Percentiles rank a stretch among this genome's conserved stretches.
Evolutionary conservation across 169 alveolate genomes (phyloP).

Genomic region (Eimeria necatrix): DNA sequence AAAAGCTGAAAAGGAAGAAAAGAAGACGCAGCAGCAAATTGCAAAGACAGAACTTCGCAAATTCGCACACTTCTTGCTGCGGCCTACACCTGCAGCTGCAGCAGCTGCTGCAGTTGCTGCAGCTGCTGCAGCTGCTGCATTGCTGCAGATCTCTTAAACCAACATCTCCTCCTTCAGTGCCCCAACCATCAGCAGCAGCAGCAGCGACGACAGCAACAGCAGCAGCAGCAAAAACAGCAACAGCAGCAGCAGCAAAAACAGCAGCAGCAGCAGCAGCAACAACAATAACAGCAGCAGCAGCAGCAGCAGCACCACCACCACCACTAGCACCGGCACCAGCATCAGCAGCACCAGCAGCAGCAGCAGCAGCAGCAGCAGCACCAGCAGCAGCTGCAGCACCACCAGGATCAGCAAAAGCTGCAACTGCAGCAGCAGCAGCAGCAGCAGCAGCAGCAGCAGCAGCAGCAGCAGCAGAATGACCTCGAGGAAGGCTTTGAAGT

Average conservation of each 20-base stretch:
- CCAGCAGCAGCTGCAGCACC: no score
- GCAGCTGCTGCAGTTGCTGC: background rate
- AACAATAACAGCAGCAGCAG: slow-evolving; percentile 7
- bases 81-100: background rate
- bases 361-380: background rate
- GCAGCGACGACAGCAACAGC: background rate
- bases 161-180: background rate
- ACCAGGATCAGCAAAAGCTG: no score
- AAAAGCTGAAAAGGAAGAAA: no score
- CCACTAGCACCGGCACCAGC: slow-evolving; percentile 26
- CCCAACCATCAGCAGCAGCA: background rate
- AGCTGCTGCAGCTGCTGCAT: background rate
- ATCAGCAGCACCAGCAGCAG: slow-evolving; percentile 25
- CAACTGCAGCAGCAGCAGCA: no score
- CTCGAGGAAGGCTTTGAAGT: slow-evolving; percentile 25
- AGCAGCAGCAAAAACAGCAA: no score
- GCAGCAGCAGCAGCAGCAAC: no score
- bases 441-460: no score
- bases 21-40: no score
- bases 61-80: background rate
- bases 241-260: no score
- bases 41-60: background rate
- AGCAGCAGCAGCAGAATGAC: slow-evolving; percentile 16
- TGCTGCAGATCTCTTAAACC: background rate
- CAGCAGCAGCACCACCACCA: slow-evolving; percentile 54